Percentiles rank a stretch among this genome's conserved stretches.
Evolutionary conservation across 495 filamentous ascomycete species (phyloP).

Genomic region (Neurospora sp.): DNA sequence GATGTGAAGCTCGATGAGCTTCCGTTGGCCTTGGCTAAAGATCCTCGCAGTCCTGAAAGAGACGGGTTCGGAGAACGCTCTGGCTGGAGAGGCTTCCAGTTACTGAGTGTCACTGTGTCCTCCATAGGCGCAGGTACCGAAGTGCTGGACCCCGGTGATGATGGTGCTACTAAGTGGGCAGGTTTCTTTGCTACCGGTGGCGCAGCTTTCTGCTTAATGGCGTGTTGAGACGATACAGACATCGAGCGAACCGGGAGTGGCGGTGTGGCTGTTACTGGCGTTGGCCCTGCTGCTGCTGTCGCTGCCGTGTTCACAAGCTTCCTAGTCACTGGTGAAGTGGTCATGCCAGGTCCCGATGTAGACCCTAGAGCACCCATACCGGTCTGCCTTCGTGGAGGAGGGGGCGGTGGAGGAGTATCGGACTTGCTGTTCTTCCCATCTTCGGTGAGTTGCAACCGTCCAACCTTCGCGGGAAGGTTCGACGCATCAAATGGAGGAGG

Average conservation of each 20-base stretch:
- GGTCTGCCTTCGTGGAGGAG: conserved; percentile 39
- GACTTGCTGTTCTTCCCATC: conserved; percentile 17
- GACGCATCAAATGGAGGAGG: conserved; percentile 46
- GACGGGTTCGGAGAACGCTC: conserved; percentile 2
- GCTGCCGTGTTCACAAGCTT: conserved; percentile 14
- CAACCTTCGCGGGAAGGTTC: conserved; percentile 29
- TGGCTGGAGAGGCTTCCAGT: neutral
- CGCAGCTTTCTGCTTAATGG: conserved; percentile 31
- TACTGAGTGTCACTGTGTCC: neutral
- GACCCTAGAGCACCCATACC: conserved; percentile 2
- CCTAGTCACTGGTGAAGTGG: conserved; percentile 5
- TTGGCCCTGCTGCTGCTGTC: neutral
- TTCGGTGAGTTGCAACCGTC: conserved; percentile 26
- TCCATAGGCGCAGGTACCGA: conserved; percentile 3
- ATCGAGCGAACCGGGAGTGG: conserved; percentile 20
- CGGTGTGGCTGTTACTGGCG: conserved; percentile 5
- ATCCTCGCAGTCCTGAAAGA: neutral
- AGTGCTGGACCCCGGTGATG: conserved; percentile 25
- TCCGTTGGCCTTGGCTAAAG: neutral
- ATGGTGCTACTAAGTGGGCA: conserved; percentile 33
- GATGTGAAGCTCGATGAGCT: neutral
- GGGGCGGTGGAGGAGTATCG: conserved; percentile 33
- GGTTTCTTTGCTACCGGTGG: conserved; percentile 48
- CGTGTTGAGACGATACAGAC: conserved; percentile 20
- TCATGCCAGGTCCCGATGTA: neutral